Percentiles rank a stretch among this genome's conserved stretches.
Evolutionary conservation across 768 basidiomycete genomes (phyloP).

Genomic region (Lactifluus subvellereus): DNA sequence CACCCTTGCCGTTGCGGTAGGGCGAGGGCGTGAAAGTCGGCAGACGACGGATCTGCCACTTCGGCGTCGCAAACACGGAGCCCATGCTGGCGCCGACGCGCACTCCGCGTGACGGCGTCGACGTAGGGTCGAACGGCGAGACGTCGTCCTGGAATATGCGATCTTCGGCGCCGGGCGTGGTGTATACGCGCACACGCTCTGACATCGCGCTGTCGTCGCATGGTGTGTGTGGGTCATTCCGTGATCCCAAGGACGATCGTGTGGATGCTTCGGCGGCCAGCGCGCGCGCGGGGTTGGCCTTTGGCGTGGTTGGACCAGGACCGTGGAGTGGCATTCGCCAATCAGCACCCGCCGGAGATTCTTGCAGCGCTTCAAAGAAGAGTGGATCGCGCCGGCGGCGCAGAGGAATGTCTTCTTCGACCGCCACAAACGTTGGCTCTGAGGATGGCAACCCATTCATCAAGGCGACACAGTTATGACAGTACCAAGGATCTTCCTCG

Average conservation of each 20-base stretch:
- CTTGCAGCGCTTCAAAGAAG: slow-evolving; percentile 48
- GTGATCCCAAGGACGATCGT: slow-evolving; percentile 40
- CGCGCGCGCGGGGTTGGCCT: slow-evolving; percentile 12
- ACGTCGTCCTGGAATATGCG: slow-evolving; percentile 39
- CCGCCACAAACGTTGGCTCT: slow-evolving; percentile 68
- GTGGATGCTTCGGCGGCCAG: slow-evolving; percentile 26
- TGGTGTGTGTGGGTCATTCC: slow-evolving; percentile 47
- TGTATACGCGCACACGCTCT: slow-evolving; percentile 29
- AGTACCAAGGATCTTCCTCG: slow-evolving; percentile 80
- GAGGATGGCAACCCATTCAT: slow-evolving; percentile 26
- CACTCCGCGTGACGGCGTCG: slow-evolving; percentile 77
- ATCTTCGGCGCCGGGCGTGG: slow-evolving; percentile 24
- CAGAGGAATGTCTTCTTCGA: slow-evolving; percentile 44
- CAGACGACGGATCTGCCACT: slow-evolving; percentile 15
- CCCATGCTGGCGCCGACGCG: slow-evolving; percentile 25
- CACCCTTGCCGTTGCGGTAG: background rate
- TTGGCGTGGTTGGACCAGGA: slow-evolving; percentile 44
- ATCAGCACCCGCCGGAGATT: slow-evolving; percentile 42
- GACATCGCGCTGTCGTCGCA: slow-evolving; percentile 44
- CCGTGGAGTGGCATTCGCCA: slow-evolving; percentile 41
- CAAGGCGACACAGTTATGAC: slow-evolving; percentile 46
- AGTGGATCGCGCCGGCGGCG: slow-evolving; percentile 46
- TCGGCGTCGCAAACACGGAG: slow-evolving; percentile 22
- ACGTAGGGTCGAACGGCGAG: slow-evolving; percentile 67
- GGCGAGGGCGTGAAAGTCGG: slow-evolving; percentile 5